phyloP scores from a whole-genome alignment of 257 asterid species.

The Ehretia macrophylla region DNA sequence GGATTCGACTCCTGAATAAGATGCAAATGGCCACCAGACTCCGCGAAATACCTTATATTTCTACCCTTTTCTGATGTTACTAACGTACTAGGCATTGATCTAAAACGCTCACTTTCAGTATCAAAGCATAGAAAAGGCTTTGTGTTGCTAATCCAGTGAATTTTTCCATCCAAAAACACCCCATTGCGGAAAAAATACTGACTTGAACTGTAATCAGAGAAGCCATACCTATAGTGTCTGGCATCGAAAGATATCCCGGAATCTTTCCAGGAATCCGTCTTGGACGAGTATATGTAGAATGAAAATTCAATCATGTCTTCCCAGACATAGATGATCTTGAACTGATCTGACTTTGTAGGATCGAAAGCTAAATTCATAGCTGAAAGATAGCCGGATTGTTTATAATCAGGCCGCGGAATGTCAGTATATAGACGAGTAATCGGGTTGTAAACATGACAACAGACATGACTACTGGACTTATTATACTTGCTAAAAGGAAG shows the following conservation, averaged over 20 bases:
- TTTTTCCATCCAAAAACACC: slow-evolving; percentile 11
- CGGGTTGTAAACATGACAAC: slow-evolving; percentile 20
- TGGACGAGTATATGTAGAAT: slow-evolving; percentile 10
- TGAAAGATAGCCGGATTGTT: background rate
- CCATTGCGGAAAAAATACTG: background rate
- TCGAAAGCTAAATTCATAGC: slow-evolving; percentile 16
- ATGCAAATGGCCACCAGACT: background rate
- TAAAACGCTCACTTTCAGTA: background rate
- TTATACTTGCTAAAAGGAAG: background rate
- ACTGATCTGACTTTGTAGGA: slow-evolving; percentile 10
- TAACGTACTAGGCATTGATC: slow-evolving; percentile 4
- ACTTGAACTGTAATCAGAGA: background rate
- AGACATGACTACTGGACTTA: background rate
- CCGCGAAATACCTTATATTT: slow-evolving; percentile 7
- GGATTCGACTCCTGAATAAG: background rate
- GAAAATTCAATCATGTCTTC: background rate
- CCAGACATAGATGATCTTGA: slow-evolving; percentile 10
- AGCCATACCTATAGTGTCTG: background rate
- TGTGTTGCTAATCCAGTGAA: slow-evolving; percentile 15
- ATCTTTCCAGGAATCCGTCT: slow-evolving; percentile 10
- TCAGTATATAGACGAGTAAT: slow-evolving; percentile 7
- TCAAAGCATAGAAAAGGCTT: slow-evolving; percentile 7
- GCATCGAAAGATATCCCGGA: background rate
- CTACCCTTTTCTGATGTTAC: background rate
- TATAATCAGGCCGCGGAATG: background rate